A percentile compares a stretch with the other conserved stretches of the same genome.
phyloP scores from a whole-genome alignment of 2,329 filamentous ascomycete genomes.

The Fusarium nelsonii region DNA sequence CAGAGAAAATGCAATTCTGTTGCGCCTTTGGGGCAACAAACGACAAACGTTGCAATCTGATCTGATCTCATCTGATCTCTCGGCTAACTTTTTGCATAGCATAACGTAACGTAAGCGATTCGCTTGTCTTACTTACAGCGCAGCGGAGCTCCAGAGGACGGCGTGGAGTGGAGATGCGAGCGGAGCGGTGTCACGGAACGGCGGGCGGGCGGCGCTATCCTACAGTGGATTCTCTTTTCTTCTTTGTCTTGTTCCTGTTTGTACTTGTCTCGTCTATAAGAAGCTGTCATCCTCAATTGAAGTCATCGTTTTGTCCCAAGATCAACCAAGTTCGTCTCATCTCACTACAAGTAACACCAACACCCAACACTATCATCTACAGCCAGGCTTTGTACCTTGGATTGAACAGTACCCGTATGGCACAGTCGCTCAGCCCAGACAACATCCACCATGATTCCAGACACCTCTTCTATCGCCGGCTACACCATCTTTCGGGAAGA shows the following conservation, averaged over 20 bases:
- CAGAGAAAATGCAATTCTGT: conserved; percentile 26
- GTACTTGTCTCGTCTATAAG: conserved; percentile 41
- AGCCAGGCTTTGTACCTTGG: background rate
- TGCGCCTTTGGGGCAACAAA: conserved; percentile 2
- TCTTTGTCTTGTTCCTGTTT: background rate
- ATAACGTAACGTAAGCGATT: background rate
- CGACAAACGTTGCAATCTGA: background rate
- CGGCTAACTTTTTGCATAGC: background rate
- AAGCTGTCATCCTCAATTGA: conserved; percentile 35
- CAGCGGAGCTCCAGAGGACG: conserved; percentile 14
- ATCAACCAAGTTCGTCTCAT: conserved; percentile 1
- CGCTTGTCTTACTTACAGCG: conserved; percentile 13
- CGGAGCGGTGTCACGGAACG: conserved; percentile 36
- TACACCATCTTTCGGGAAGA: conserved; percentile 61
- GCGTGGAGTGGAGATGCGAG: conserved; percentile 30
- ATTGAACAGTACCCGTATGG: conserved; percentile 43
- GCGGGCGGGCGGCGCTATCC: background rate
- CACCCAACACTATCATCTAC: background rate
- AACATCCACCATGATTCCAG: conserved; percentile 58
- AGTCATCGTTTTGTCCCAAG: background rate
- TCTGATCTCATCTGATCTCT: background rate
- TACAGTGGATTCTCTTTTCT: conserved; percentile 9
- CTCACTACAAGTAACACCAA: background rate
- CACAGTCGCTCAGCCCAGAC: conserved; percentile 45
- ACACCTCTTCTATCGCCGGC: conserved; percentile 59